A percentile compares a stretch with the other conserved stretches of the same genome.
Conservation (phyloP, 73 alveolate species). For the Paramecium tetraurelia region DNA sequence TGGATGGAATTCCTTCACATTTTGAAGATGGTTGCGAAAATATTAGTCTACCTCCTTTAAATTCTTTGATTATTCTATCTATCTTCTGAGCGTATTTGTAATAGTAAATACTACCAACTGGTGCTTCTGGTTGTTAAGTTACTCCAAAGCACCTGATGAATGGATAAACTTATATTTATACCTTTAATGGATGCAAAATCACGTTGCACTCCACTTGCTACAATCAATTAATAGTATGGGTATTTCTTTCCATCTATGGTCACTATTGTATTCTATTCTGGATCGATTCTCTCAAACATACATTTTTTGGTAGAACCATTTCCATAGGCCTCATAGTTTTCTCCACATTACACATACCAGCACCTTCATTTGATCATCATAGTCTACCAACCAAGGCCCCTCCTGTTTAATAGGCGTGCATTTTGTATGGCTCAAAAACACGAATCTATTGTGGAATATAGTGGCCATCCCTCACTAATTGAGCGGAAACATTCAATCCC, state of each 20-base stretch:
- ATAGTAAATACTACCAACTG: constrained; percentile 82
- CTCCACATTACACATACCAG: constrained; percentile 67
- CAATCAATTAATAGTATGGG: constrained; percentile 75
- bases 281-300: constrained; percentile 53
- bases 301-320: background rate
- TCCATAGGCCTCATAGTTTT: background rate
- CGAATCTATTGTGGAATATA: constrained; percentile 63
- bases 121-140: constrained; percentile 75
- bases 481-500: constrained; percentile 70
- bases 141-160: constrained; percentile 64
- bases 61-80: constrained; percentile 57
- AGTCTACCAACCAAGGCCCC: constrained; percentile 70
- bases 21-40: constrained; percentile 82
- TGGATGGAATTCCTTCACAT: constrained; percentile 92
- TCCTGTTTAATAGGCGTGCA: constrained; percentile 82
- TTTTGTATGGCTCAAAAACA: constrained; percentile 72
- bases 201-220: constrained; percentile 70
- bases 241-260: constrained; percentile 58
- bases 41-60: constrained; percentile 79
- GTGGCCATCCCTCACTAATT: constrained; percentile 64
- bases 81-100: constrained; percentile 71
- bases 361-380: constrained; percentile 64
- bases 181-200: constrained; percentile 70
- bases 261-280: constrained; percentile 65
- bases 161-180: background rate